Base-by-base conservation (phyloP, 176 grass and related monocot species). In the Bothriochloa decipiens region DNA sequence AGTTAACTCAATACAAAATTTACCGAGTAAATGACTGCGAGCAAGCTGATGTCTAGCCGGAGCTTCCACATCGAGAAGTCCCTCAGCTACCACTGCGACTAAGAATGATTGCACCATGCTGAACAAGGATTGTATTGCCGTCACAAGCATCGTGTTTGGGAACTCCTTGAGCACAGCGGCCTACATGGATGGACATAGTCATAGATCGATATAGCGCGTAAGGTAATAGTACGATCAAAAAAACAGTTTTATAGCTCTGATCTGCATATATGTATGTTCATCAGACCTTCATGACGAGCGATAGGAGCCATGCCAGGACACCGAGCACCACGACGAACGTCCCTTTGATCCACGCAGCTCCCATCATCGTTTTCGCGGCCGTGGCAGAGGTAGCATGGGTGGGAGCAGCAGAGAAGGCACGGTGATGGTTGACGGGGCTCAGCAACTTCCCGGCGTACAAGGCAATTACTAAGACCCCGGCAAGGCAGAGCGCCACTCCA, bases 71-170 rank as follows among this genome's bases (percentile, higher is more conserved):
- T 53, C 1, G 49, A 53, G 16, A 53, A 53, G 49, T 53, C 49
- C 49, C 49, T 90, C 89, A 9, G 84, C 78, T 4, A 27, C 81
- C 18, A 76, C 50, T 0, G 88, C 91, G 1, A 68, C 74, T 15
- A 91, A n/a, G 43, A 91, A 86, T 0, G 86, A 72, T 33, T 96
- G 91, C 1, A 49, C 10, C n/a, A 89, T 81, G 75, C 87, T 83
- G 77, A 91, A 91, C 61, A 88, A 49, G 70, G 68, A 87, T 60
- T 85, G 82, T 22, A 78, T 42, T 0, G 77, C 77, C 16, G 86
- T 90, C 15, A 94, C 68, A 4, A 90, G 67, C 81, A 94, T 86
- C 80, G 81, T 97, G n/a, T 91, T 86, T 1, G 90, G 89, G 28
- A 32, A 94, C 36, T 97, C 92, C 73, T 80, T 81, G 15, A 94